Conservation (phyloP, 2,329 filamentous ascomycete species). For the Fusarium tjaetaba region DNA sequence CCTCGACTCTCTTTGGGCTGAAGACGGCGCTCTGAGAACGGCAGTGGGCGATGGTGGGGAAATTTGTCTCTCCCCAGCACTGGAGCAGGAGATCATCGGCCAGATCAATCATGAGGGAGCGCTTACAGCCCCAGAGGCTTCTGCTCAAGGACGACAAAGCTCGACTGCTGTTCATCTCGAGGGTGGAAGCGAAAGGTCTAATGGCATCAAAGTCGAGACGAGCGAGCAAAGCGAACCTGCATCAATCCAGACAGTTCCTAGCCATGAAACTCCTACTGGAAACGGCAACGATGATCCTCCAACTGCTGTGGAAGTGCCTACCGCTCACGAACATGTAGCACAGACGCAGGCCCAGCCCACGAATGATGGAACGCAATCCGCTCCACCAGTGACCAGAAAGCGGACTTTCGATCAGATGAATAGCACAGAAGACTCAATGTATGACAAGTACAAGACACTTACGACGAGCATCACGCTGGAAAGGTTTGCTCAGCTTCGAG, state of each 20-base stretch:
- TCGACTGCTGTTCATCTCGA: not conserved
- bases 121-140: accelerated
- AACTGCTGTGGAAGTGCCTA: too few species aligned
- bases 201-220: not conserved
- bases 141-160: not conserved
- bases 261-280: accelerated
- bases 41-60: not conserved
- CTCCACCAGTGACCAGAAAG: not conserved
- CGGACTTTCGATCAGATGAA: not conserved
- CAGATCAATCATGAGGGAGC: too few species aligned
- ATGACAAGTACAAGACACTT: not conserved
- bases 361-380: accelerated
- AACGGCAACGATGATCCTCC: too few species aligned
- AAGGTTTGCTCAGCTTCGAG: not conserved
- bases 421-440: accelerated
- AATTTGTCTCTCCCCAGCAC: not conserved
- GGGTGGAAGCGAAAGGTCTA: too few species aligned
- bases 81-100: not conserved
- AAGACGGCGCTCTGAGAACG: not conserved
- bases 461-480: not conserved
- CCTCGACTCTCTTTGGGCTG: not conserved
- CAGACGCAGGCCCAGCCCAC: not conserved
- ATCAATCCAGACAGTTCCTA: accelerated
- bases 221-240: not conserved
- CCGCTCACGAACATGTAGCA: accelerated